These are phyloP conservation scores for Diaporthe batatas DNA, from an alignment of 2,329 filamentous ascomycete species.

Conservation along the genomic window DNA sequence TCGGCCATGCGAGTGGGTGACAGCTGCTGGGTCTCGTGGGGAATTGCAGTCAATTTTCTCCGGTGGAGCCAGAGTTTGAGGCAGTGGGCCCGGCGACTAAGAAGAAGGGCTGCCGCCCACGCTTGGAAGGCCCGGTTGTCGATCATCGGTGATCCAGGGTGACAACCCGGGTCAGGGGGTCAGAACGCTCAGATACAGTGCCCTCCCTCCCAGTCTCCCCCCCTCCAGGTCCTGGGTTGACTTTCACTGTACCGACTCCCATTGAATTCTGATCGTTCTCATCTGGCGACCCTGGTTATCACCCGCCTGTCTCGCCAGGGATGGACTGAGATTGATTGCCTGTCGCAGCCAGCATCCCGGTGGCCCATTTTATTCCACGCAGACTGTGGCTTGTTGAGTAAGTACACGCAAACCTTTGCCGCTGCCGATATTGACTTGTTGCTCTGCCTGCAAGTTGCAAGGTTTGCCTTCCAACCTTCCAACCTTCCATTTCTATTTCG, in stretches of 20 bases:
- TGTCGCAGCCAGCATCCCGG: conserved; percentile 19
- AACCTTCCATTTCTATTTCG: conserved; percentile 17
- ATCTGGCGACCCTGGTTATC: conserved; percentile 29
- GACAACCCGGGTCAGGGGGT: conserved; percentile 29
- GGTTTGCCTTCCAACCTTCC: conserved; percentile 19
- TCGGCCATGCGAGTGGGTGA: conserved; percentile 22
- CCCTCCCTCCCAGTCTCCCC: background rate
- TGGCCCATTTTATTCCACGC: conserved; percentile 32
- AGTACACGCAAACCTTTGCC: conserved; percentile 36
- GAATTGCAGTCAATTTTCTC: conserved; percentile 30
- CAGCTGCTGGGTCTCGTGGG: conserved; percentile 9
- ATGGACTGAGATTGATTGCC: conserved; percentile 41
- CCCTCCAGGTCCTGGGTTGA: background rate
- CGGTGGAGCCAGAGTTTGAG: background rate
- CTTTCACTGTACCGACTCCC: conserved; percentile 18
- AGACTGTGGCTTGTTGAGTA: conserved; percentile 39
- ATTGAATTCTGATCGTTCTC: conserved; percentile 26
- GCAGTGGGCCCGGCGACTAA: conserved; percentile 40
- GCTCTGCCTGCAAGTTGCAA: conserved; percentile 1
- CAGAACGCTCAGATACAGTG: conserved; percentile 20
- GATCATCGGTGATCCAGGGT: conserved; percentile 32
- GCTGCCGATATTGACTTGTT: conserved; percentile 15
- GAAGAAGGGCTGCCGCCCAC: background rate
- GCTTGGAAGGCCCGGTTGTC: conserved; percentile 8
- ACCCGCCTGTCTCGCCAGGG: conserved; percentile 19